Percentiles rank a stretch among this genome's conserved stretches.
Conservation (phyloP, 805 yeast genomes). For the Ogataea saltuana region DNA sequence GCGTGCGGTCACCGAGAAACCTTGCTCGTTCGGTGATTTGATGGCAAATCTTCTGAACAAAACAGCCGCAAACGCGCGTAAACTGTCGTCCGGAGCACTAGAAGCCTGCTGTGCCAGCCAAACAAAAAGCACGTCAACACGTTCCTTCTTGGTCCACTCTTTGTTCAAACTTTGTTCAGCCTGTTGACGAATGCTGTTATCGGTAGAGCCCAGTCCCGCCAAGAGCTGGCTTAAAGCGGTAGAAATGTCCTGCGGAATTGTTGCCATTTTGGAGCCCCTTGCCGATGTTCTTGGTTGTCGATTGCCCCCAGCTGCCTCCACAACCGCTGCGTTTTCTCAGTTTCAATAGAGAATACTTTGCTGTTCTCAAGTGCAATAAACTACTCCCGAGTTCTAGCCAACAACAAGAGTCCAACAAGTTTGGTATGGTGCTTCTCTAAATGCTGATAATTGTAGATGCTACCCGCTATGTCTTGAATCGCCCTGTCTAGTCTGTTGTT, state of each 20-base stretch:
- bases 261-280: constrained; percentile 40
- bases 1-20: constrained; percentile 66
- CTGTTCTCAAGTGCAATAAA: not conserved
- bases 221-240: constrained; percentile 56
- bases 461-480: no score
- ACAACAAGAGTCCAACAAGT: not conserved
- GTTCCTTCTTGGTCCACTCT: constrained; percentile 72
- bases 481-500: not conserved
- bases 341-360: no score
- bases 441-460: no score
- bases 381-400: not conserved
- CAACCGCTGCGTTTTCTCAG: constrained; percentile 4
- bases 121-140: constrained; percentile 67
- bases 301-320: constrained; percentile 9
- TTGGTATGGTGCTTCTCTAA: no score
- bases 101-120: constrained; percentile 83
- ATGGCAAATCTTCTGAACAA: constrained; percentile 84
- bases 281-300: no score
- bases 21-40: constrained; percentile 68
- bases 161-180: constrained; percentile 76
- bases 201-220: constrained; percentile 72
- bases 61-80: constrained; percentile 78
- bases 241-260: constrained; percentile 62
- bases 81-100: constrained; percentile 56
- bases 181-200: constrained; percentile 65